Base-by-base conservation (phyloP, 441 rosid genomes). In the Melastoma candidum region DNA sequence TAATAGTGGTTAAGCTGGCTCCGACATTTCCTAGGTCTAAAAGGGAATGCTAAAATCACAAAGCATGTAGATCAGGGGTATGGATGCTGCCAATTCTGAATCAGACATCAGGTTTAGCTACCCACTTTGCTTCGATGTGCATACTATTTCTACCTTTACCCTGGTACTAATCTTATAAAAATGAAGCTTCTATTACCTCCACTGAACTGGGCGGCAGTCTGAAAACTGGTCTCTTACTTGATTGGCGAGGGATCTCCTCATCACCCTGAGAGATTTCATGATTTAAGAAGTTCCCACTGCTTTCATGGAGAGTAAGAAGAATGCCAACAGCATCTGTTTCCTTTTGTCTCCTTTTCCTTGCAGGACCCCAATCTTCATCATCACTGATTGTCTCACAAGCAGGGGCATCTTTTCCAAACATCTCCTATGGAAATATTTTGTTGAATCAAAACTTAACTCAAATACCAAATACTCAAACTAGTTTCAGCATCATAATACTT, bases 301-400 rank as follows among this genome's bases (percentile, higher is more conserved):
- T 78, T 79, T 69, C 82, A 56, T 70, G 73, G 52, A 36, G 41
- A 36, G 41, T 36, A 36, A 36, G 41, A 36, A 88, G 60, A 61
- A 84, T 70, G 70, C 76, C 78, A 72, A 68, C 83, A 17, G 85
- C 96, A 69, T 86, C 95, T 22, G 96, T 79, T 65, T 83, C 96
- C 66, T 82, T 89, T 73, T 50, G 81, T 68, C 80, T 84, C 59
- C 79, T 86, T 78, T 79, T 78, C 65, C 77, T 84, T 49, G 71
- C 65, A 39, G 99, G 99, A 73, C 99, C 99, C 99, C 97, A 93
- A 60, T 93, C 99, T 78, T 93, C 99, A 65, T 93, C 99, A 71
- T 93, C 99, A 45, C 95, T 93, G 51, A 74, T 72, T 72, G 78
- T 90, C 59, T 88, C 98, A 48, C 67, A 73, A 50, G 71, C 68